Evolutionary conservation across 805 yeast genomes (phyloP), one percentile per base, ranked within the genome.

Genomic region (Candida tibetensis): DNA sequence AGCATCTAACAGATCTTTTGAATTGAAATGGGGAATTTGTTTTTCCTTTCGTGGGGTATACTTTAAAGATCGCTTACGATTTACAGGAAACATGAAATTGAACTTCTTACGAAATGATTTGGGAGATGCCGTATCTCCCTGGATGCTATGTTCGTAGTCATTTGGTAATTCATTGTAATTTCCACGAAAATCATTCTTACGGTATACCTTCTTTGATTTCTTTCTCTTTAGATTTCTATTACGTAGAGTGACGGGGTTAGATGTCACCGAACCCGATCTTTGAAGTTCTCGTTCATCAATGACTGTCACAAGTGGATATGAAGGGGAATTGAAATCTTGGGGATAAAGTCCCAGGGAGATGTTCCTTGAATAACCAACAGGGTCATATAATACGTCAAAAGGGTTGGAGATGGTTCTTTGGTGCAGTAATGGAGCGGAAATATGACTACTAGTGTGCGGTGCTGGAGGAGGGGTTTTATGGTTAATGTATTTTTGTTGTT

Each of bases 21-120:
- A 42, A 10, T 41, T 37, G 37, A 62, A 64, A 14, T 53, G 52
- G 5, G 61, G 47, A 3, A n/a, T 22, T 32, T 23, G 40, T 25
- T 31, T 38, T 13, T 18, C 37, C 31, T 14, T 14, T 5, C 52
- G 34, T 2, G 55, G 42, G 16, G 50, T 42, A 41, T 62, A 62
- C 19, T 57, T 60, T 37, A 64, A 58, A 1, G 71, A 64, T 1
- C 60, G 57, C 26, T 52, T 57, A 28, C 71, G 46, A 32, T 50
- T 57, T 4, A 66, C 67, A 4, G 71, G 71, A 35, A 66, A 67
- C 18, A 54, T 29, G 28, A 57, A 64, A 21, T 42, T 37, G 19
- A 50, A 19, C 26, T 27, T 17, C 22, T 25, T 33, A 17, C 34
- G 18, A 44, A 35, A 23, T 22, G 25, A 10, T 10, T 21, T 21